Percentiles rank a stretch among this genome's conserved stretches.
These are phyloP conservation scores for Cutaneotrichosporon sp. DNA, from an alignment of 1,284 basidiomycete species.

Conservation along the genomic window DNA sequence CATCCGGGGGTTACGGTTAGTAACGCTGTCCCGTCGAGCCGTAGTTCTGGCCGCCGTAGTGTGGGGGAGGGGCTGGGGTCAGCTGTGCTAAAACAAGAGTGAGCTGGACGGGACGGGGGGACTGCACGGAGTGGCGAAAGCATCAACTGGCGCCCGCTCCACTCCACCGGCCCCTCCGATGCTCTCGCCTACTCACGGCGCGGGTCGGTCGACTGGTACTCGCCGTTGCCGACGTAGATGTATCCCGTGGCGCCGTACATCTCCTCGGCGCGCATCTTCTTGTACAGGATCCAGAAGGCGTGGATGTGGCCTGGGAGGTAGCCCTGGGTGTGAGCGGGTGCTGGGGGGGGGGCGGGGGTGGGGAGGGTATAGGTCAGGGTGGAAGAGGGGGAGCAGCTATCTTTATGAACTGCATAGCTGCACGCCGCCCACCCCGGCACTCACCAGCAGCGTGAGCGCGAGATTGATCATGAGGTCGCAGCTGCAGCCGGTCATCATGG, in stretches of 20 bases:
- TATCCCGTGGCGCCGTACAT: constrained; percentile 69
- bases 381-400: not conserved
- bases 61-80: constrained; percentile 7
- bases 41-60: constrained; percentile 6
- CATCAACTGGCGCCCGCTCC: too few species aligned
- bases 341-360: not conserved
- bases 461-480: constrained; percentile 82
- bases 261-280: constrained; percentile 70
- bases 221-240: constrained; percentile 52
- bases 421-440: not conserved
- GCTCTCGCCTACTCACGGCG: too few species aligned
- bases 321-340: constrained; percentile 23
- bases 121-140: too few species aligned
- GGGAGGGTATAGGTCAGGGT: too few species aligned
- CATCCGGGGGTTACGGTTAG: not conserved
- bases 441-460: constrained; percentile 33
- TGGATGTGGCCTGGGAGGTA: constrained; percentile 54
- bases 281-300: constrained; percentile 57
- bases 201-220: constrained; percentile 33
- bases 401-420: too few species aligned
- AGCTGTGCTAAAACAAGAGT: not conserved
- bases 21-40: not conserved
- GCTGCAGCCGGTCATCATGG: constrained; percentile 72
- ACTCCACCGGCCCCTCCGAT: too few species aligned
- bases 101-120: too few species aligned